Evolutionary conservation across 2,329 filamentous ascomycete species (phyloP), one percentile per base, ranked within the genome.

Genomic region (Claviceps monticola): DNA sequence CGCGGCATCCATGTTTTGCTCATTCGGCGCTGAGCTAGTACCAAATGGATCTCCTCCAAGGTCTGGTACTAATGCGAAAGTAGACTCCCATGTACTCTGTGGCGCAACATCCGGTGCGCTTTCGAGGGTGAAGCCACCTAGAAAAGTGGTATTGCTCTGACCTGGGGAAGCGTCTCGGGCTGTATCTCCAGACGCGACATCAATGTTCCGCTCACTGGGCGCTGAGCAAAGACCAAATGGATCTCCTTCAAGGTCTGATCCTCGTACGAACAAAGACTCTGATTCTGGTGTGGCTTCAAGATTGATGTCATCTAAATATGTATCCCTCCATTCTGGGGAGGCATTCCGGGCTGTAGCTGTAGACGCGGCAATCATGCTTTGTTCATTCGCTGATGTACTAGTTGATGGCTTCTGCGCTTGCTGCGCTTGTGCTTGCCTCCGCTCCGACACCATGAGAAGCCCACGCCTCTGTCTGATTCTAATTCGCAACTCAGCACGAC

Each of bases 381-480:
- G 43, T 21, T 4, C 36, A 26, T 21, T 42, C 29, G 37, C 23
- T 8, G n/a, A 17, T 8, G 44, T 26, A n/a, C 19, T 34, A 5
- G 4, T 13, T 3, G 39, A 49, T 4, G 21, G 14, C 9, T 45
- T 17, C 8, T 19, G 17, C 23, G 36, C 23, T 19, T 49, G 42
- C 11, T 13, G 42, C 16, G 5, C 26, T 11, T 29, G 42, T 4
- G 26, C 21, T 41, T 55, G 47, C 26, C 59, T 56, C 50, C 60
- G 66, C 49, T 74, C 69, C 1, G 70, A 65, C 4, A 75, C 50
- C 62, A 77, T 66, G 44, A 78, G 57, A 7, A 79, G 58, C 2
- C 75, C 74, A 50, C 74, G 68, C 53, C 70, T 73, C 53, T 71
- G 70, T 52, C 70, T 67, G 17, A 72, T 64, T 54, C 67, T 71